phyloP scores from a whole-genome alignment of 257 asterid genomes.

The Scutellaria minor region DNA sequence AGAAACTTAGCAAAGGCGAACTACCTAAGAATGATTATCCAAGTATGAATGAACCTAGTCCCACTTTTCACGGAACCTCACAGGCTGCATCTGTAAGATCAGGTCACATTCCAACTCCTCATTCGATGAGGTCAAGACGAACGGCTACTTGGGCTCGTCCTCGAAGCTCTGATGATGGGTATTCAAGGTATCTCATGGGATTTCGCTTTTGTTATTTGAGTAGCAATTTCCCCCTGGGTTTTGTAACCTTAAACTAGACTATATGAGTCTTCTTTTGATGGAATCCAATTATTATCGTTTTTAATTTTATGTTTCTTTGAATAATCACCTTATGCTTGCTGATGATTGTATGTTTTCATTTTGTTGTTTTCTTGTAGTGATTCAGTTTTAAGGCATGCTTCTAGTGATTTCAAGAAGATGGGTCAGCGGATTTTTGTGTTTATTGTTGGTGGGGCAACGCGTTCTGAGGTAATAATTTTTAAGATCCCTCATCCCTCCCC shows the following conservation, averaged over 20 bases:
- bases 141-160: slow-evolving; percentile 99
- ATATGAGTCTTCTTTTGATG: background rate
- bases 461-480: slow-evolving; percentile 79
- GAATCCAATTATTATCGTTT: background rate
- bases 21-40: slow-evolving; percentile 87
- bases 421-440: slow-evolving; percentile 97
- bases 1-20: slow-evolving; percentile 83
- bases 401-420: slow-evolving; percentile 94
- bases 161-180: slow-evolving; percentile 94
- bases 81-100: slow-evolving; percentile 57
- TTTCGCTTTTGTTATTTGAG: slow-evolving; percentile 24
- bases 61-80: slow-evolving; percentile 74
- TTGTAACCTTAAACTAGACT: slow-evolving; percentile 20
- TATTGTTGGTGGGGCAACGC: slow-evolving; percentile 98
- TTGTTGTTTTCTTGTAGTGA: slow-evolving; percentile 61
- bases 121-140: slow-evolving; percentile 95
- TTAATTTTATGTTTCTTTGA: too few relatives aligned
- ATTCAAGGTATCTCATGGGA: slow-evolving; percentile 70
- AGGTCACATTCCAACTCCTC: slow-evolving; percentile 68
- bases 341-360: slow-evolving; percentile 19
- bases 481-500: background rate
- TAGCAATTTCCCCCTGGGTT: background rate
- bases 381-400: slow-evolving; percentile 86
- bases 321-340: slow-evolving; percentile 21
- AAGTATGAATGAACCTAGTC: slow-evolving; percentile 97